Conservation (phyloP, 2,329 filamentous ascomycete genomes). For the Verticillium tricorpus region DNA sequence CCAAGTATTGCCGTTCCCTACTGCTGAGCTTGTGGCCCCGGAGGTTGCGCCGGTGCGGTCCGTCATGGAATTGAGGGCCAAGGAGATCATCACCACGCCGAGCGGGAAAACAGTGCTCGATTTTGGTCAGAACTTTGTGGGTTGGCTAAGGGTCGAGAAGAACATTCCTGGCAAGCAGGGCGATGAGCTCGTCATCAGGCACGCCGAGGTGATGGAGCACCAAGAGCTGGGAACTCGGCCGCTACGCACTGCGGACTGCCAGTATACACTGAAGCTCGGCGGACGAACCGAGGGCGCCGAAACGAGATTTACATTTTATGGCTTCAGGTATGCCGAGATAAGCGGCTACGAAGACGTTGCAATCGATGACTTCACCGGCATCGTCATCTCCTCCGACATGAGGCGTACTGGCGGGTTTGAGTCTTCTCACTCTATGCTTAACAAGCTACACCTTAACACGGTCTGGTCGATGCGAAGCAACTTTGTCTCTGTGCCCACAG, state of each 20-base stretch:
- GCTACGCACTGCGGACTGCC: slow-evolving; percentile 35
- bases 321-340: slow-evolving; percentile 42
- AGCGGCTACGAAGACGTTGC: slow-evolving; percentile 23
- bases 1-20: slow-evolving; percentile 12
- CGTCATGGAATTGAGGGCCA: slow-evolving; percentile 16
- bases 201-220: slow-evolving; percentile 53
- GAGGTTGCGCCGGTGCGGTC: slow-evolving; percentile 25
- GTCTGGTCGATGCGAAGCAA: slow-evolving; percentile 1
- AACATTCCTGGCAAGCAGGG: slow-evolving; percentile 7
- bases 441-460: background rate
- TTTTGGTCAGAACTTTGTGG: slow-evolving; percentile 56
- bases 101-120: slow-evolving; percentile 45
- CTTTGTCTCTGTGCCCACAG: background rate
- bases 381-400: background rate
- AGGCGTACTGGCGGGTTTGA: background rate
- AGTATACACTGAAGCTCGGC: slow-evolving; percentile 31
- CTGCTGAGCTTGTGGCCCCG: slow-evolving; percentile 20
- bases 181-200: slow-evolving; percentile 40
- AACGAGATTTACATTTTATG: slow-evolving; percentile 46
- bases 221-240: slow-evolving; percentile 35
- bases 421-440: background rate
- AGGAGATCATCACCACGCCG: slow-evolving; percentile 20
- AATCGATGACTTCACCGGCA: slow-evolving; percentile 18
- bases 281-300: slow-evolving; percentile 24
- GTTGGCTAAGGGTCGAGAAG: slow-evolving; percentile 27